Evolutionary conservation across 768 basidiomycete species (phyloP).

Genomic region (Trametes cinnabarina): DNA sequence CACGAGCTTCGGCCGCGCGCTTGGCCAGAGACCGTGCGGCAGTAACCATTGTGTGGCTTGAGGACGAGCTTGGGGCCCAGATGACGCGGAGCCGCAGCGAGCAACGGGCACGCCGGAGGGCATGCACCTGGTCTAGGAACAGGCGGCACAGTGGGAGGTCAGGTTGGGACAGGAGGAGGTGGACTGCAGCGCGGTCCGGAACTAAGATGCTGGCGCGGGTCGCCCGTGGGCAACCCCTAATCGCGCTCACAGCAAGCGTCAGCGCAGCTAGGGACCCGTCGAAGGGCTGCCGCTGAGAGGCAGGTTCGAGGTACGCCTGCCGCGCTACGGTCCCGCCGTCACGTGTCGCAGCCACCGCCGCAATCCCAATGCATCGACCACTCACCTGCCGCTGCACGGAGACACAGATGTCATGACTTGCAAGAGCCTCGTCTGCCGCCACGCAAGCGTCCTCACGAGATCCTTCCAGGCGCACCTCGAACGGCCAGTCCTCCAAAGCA

Average conservation of each 20-base stretch:
- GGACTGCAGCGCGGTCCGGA: conserved; percentile 4
- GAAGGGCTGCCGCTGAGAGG: neutral
- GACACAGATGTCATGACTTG: neutral
- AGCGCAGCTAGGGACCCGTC: neutral
- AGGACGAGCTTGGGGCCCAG: neutral
- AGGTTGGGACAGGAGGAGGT: neutral
- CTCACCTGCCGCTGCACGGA: conserved; percentile 8
- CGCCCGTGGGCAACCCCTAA: conserved; percentile 1
- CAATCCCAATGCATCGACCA: neutral
- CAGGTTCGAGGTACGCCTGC: neutral
- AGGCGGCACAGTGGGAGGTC: neutral
- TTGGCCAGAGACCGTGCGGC: neutral
- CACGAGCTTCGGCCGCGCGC: neutral
- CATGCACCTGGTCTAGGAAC: neutral
- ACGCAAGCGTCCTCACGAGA: neutral
- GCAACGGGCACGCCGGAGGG: neutral
- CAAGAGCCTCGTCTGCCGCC: neutral
- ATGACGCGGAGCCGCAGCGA: neutral
- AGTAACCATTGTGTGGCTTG: neutral
- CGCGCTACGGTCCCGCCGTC: neutral
- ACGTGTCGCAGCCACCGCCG: neutral
- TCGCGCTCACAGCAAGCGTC: neutral
- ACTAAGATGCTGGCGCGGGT: neutral
- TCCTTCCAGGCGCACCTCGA: no score
- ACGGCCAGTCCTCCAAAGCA: neutral